Conservation (phyloP, 306 rosid genomes). For the Citrullus colocynthis region DNA sequence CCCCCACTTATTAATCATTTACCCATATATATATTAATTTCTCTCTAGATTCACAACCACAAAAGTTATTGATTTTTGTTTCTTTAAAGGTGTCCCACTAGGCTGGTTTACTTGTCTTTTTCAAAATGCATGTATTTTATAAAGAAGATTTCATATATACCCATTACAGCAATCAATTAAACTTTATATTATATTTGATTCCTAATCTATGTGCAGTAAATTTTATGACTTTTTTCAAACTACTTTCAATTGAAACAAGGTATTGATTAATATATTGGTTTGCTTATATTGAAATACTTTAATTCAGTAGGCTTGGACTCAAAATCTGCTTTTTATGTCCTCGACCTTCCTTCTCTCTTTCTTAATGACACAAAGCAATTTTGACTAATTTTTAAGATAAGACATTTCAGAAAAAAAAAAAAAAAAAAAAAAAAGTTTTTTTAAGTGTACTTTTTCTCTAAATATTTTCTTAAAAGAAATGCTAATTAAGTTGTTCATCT, state of each 20-base stretch:
- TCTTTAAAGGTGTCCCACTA: not conserved
- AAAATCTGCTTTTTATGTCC: no score
- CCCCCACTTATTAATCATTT: not conserved
- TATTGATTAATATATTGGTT: not conserved
- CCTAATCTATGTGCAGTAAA: not conserved
- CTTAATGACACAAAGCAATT: no score
- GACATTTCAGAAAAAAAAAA: no score
- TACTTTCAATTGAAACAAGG: not conserved
- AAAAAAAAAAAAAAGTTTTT: no score
- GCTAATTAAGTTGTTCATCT: no score
- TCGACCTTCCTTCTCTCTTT: no score
- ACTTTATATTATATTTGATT: conserved; percentile 2
- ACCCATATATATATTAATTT: not conserved
- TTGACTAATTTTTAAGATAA: no score
- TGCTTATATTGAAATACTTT: no score
- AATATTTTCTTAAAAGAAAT: no score
- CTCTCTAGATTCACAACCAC: not conserved
- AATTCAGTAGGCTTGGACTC: no score
- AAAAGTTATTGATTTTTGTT: not conserved
- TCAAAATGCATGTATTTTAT: not conserved
- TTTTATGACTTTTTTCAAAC: not conserved
- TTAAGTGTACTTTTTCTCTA: no score
- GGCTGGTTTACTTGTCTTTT: not conserved
- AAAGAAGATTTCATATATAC: not conserved
- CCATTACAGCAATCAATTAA: not conserved